phyloP scores from a whole-genome alignment of 192 early-diverging fungal species.

The Podochytrium sp. region DNA sequence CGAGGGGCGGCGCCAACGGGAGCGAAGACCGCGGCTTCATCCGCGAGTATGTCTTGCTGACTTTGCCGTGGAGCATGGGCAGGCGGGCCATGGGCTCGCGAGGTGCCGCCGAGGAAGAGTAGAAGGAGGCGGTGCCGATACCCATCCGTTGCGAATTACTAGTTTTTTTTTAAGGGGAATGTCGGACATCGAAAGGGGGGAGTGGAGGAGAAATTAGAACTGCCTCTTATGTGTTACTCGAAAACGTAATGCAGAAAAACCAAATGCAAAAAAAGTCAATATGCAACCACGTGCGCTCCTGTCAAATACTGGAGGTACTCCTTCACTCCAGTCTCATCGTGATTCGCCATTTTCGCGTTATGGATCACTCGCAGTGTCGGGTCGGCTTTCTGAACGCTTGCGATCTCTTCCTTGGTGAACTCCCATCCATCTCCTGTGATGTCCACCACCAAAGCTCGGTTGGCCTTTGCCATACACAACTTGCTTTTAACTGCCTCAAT shows the following conservation, averaged over 20 bases:
- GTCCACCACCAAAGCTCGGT: slow-evolving; percentile 3
- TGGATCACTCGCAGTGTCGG: neutral
- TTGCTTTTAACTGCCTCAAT: neutral
- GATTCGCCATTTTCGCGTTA: slow-evolving; percentile 15
- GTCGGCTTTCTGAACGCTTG: neutral
- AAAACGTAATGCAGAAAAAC: too few relatives aligned
- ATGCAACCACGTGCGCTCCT: slow-evolving; percentile 1
- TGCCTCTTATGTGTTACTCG: too few relatives aligned
- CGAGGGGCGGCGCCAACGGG: neutral
- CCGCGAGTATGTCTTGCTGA: neutral
- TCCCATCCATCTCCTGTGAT: slow-evolving; percentile 21
- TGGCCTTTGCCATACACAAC: neutral
- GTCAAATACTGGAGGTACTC: neutral
- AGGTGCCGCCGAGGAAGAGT: neutral
- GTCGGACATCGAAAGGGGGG: too few relatives aligned
- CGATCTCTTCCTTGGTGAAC: slow-evolving; percentile 21
- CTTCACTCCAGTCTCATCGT: slow-evolving; percentile 20
- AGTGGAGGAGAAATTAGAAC: too few relatives aligned
- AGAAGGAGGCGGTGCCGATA: neutral
- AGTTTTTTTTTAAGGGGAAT: too few relatives aligned
- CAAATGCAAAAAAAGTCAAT: too few relatives aligned
- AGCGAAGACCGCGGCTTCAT: neutral
- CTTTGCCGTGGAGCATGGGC: neutral
- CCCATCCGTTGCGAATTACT: too few relatives aligned
- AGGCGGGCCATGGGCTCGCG: neutral